Percentiles rank a stretch among this genome's conserved stretches.
Evolutionary conservation across 169 alveolate species (phyloP).

Genomic region (Besnoitia besnoiti): DNA sequence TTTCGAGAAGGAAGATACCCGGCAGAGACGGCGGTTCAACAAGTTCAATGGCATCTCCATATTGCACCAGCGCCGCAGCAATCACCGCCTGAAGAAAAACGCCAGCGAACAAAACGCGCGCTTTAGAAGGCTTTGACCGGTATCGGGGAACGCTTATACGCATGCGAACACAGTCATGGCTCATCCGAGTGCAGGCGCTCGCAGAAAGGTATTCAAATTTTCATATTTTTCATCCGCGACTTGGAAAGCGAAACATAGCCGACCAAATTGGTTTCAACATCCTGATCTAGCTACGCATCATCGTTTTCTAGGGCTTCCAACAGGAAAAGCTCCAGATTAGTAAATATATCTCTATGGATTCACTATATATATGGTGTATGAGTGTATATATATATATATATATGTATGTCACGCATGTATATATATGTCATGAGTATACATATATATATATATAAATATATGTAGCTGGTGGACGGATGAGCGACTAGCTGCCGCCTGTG

Average conservation of each 20-base stretch:
- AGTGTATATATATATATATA: background rate
- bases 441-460: background rate
- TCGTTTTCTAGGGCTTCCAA: too few relatives aligned
- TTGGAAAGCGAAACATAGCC: too few relatives aligned
- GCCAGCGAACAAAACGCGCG: too few relatives aligned
- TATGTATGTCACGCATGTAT: background rate
- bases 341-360: background rate
- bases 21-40: slow-evolving; percentile 71
- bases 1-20: slow-evolving; percentile 23
- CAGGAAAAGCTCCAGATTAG: too few relatives aligned
- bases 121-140: too few relatives aligned
- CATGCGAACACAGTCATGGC: too few relatives aligned
- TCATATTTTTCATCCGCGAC: too few relatives aligned
- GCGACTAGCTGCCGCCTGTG: background rate
- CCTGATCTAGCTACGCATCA: too few relatives aligned
- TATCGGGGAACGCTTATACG: too few relatives aligned
- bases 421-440: background rate
- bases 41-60: slow-evolving; percentile 52
- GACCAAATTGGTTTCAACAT: too few relatives aligned
- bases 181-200: too few relatives aligned
- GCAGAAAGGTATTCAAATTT: too few relatives aligned
- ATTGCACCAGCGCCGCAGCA: slow-evolving; percentile 56
- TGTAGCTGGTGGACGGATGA: background rate
- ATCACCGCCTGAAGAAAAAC: slow-evolving; percentile 82
- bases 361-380: background rate